phyloP scores from a whole-genome alignment of 208 protist species.

The Trypanosoma congolense region DNA sequence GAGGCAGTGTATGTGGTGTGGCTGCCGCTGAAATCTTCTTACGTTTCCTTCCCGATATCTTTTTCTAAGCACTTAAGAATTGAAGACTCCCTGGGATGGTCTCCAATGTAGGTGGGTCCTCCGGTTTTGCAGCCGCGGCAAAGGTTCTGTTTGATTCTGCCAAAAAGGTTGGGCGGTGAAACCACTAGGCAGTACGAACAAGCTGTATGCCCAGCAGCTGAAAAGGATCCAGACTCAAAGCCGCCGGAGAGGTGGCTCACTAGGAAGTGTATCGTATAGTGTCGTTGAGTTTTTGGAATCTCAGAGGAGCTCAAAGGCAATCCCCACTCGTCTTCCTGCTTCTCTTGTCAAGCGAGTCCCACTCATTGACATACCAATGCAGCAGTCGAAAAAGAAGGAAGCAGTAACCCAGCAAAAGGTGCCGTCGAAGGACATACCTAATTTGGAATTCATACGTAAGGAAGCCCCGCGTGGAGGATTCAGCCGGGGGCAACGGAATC shows the following conservation, averaged over 20 bases:
- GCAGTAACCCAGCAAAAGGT: constrained; percentile 3
- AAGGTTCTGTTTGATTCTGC: constrained; percentile 83
- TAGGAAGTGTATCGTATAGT: constrained; percentile 80
- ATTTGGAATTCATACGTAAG: constrained; percentile 14
- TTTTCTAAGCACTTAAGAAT: background rate
- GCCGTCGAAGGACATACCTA: constrained; percentile 13
- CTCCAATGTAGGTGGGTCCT: constrained; percentile 15
- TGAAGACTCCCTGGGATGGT: constrained; percentile 1
- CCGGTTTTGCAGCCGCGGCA: constrained; percentile 68
- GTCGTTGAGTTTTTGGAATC: constrained; percentile 79
- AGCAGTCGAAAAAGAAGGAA: constrained; percentile 1
- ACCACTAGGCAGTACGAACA: constrained; percentile 49
- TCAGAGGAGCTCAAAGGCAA: constrained; percentile 33
- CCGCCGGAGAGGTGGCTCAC: constrained; percentile 63
- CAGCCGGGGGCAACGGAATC: too few species aligned
- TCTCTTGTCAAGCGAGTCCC: constrained; percentile 56
- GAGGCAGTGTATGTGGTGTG: too few species aligned
- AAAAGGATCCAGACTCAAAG: constrained; percentile 79
- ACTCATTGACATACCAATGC: constrained; percentile 49
- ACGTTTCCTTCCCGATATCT: too few species aligned
- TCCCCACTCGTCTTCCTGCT: constrained; percentile 3
- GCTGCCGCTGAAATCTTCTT: too few species aligned
- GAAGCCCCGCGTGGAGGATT: background rate
- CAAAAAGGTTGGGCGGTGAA: constrained; percentile 68
- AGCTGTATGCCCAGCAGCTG: constrained; percentile 63